Conservation (phyloP, 2,329 filamentous ascomycete species). For the Colletotrichum acutatum region DNA sequence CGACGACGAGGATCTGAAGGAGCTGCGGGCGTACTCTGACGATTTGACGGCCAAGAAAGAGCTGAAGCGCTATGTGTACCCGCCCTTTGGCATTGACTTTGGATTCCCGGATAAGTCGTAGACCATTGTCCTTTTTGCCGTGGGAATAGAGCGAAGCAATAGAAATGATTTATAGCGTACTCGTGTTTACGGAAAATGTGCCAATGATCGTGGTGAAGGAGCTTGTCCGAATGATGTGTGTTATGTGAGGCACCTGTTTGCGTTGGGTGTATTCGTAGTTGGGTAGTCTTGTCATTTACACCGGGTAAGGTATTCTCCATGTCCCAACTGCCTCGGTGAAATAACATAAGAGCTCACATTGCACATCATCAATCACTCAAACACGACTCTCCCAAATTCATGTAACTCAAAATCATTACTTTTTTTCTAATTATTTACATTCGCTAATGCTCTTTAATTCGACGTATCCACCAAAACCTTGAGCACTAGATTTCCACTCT, state of each 20-base stretch:
- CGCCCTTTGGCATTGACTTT: slow-evolving; percentile 75
- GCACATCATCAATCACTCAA: neutral
- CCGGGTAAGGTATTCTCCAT: neutral
- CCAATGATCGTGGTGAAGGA: neutral
- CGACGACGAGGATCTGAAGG: slow-evolving; percentile 70
- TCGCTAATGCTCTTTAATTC: neutral
- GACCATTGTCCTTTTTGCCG: neutral
- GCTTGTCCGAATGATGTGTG: neutral
- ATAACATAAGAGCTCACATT: neutral
- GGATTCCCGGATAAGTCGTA: slow-evolving; percentile 76
- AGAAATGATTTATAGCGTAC: neutral
- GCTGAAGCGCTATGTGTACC: slow-evolving; percentile 73
- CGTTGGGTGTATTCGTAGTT: too few relatives aligned
- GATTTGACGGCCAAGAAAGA: slow-evolving; percentile 61
- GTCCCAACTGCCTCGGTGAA: neutral
- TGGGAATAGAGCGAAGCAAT: neutral
- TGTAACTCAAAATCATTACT: neutral
- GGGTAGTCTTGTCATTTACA: neutral
- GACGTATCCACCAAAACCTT: slow-evolving; percentile 74
- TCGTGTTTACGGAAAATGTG: neutral
- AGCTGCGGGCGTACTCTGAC: slow-evolving; percentile 64
- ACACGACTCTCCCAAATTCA: neutral
- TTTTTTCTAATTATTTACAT: neutral
- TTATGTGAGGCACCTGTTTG: neutral
- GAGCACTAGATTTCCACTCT: slow-evolving; percentile 75